These are phyloP conservation scores for Eustoma russellianum DNA, from an alignment of 257 asterid species.

Conservation along the genomic window DNA sequence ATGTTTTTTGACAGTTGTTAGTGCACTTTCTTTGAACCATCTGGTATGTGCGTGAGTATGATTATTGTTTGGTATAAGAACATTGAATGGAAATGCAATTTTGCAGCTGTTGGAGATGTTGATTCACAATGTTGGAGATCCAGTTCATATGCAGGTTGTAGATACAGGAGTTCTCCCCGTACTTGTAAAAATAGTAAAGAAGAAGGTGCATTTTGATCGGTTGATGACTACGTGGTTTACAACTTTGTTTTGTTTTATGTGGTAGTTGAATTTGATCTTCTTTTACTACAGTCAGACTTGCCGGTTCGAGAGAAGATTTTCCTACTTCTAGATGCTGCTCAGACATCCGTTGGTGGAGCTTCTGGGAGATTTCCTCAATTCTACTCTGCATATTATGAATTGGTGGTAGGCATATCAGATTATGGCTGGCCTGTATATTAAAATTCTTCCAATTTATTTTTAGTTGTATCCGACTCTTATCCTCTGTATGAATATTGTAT, in stretches of 20 bases:
- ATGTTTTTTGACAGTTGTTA: too few relatives aligned
- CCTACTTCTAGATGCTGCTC: constrained; percentile 92
- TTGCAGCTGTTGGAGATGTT: constrained; percentile 91
- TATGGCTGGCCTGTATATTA: constrained; percentile 6
- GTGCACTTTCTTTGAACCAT: constrained; percentile 7
- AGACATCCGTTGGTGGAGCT: constrained; percentile 94
- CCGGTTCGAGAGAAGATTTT: constrained; percentile 80
- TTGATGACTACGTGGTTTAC: constrained; percentile 5
- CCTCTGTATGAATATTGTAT: too few relatives aligned
- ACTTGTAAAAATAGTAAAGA: constrained; percentile 89
- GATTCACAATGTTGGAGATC: constrained; percentile 87
- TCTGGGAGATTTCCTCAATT: constrained; percentile 90
- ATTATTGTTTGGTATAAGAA: constrained; percentile 11
- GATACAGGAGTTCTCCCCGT: constrained; percentile 65
- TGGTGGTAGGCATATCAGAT: constrained; percentile 60
- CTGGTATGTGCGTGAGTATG: constrained; percentile 6
- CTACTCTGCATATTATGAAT: constrained; percentile 76
- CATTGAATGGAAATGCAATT: constrained; percentile 13
- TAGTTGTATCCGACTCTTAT: too few relatives aligned
- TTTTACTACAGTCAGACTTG: constrained; percentile 53
- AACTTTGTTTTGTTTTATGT: not conserved
- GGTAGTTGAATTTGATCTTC: not conserved
- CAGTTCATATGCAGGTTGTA: constrained; percentile 82
- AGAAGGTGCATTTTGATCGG: constrained; percentile 45
- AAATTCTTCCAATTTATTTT: too few relatives aligned